Evolutionary conservation across 2,329 filamentous ascomycete genomes (phyloP).

Genomic region (Fusarium irregulare): DNA sequence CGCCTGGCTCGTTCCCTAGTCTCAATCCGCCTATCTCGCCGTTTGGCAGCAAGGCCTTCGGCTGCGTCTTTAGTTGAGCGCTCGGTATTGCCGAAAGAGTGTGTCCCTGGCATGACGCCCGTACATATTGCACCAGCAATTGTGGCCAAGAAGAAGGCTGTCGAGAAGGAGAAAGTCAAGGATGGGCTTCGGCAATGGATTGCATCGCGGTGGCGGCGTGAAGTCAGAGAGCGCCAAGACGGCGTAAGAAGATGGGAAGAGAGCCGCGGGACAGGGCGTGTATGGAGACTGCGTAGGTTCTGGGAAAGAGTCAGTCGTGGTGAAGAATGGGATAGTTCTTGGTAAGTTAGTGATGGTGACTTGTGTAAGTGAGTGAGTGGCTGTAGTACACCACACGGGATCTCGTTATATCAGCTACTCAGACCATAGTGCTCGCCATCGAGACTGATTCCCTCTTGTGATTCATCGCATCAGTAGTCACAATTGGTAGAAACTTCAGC

Average conservation of each 20-base stretch:
- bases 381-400: neutral
- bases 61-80: conserved; percentile 70
- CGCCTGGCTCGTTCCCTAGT: conserved; percentile 72
- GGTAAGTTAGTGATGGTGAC: conserved; percentile 37
- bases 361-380: conserved; percentile 3
- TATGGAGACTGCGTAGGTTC: conserved; percentile 71
- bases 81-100: conserved; percentile 73
- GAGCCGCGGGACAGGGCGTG: conserved; percentile 63
- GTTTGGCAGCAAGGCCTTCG: conserved; percentile 69
- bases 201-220: conserved; percentile 65
- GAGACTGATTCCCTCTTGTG: neutral
- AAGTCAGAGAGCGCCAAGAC: conserved; percentile 63
- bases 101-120: conserved; percentile 60
- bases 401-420: neutral
- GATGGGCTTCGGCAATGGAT: conserved; percentile 74
- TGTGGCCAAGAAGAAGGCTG: conserved; percentile 69
- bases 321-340: conserved; percentile 40
- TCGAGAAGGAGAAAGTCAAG: conserved; percentile 76
- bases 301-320: conserved; percentile 71
- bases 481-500: neutral
- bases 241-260: conserved; percentile 62
- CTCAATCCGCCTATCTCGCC: conserved; percentile 72
- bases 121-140: conserved; percentile 67
- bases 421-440: neutral
- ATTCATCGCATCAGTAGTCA: conserved; percentile 12